Evolutionary conservation across 2,329 filamentous ascomycete genomes (phyloP).

Genomic region (Talaromyces sp.): DNA sequence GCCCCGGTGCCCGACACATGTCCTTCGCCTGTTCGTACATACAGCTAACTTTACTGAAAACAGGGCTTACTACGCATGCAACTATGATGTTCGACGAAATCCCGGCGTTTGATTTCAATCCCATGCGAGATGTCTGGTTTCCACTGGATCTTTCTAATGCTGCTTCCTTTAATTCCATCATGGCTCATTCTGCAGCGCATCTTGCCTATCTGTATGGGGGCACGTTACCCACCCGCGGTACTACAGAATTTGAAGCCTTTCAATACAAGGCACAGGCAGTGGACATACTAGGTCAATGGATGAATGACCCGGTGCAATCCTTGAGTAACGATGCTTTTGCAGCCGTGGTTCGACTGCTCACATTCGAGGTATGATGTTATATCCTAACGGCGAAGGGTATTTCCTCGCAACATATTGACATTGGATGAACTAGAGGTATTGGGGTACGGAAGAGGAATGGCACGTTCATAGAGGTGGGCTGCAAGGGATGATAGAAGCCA

Average conservation of each 20-base stretch:
- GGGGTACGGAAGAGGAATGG: slow-evolving; percentile 33
- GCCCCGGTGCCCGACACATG: neutral
- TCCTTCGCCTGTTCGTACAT: neutral
- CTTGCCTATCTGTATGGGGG: slow-evolving; percentile 34
- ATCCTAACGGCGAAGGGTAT: neutral
- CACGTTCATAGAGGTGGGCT: slow-evolving; percentile 32
- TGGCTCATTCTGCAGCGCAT: slow-evolving; percentile 43
- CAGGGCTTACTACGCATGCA: slow-evolving; percentile 32
- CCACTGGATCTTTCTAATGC: slow-evolving; percentile 42
- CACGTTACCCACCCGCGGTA: slow-evolving; percentile 20
- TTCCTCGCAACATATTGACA: neutral
- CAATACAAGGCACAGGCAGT: slow-evolving; percentile 13
- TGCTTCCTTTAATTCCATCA: slow-evolving; percentile 41
- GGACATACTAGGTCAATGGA: slow-evolving; percentile 8
- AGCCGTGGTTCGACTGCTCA: slow-evolving; percentile 31
- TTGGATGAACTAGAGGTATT: slow-evolving; percentile 25
- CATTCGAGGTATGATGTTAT: slow-evolving; percentile 29
- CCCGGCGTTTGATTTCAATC: slow-evolving; percentile 31
- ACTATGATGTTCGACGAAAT: slow-evolving; percentile 33
- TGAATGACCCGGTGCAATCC: slow-evolving; percentile 22
- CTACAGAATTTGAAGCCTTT: slow-evolving; percentile 4
- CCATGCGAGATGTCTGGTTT: slow-evolving; percentile 42
- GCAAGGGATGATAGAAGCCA: slow-evolving; percentile 32
- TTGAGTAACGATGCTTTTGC: slow-evolving; percentile 36
- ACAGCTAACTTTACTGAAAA: neutral